Evolutionary conservation across 2,329 filamentous ascomycete species (phyloP).

Genomic region (Clarireedia hainanense): DNA sequence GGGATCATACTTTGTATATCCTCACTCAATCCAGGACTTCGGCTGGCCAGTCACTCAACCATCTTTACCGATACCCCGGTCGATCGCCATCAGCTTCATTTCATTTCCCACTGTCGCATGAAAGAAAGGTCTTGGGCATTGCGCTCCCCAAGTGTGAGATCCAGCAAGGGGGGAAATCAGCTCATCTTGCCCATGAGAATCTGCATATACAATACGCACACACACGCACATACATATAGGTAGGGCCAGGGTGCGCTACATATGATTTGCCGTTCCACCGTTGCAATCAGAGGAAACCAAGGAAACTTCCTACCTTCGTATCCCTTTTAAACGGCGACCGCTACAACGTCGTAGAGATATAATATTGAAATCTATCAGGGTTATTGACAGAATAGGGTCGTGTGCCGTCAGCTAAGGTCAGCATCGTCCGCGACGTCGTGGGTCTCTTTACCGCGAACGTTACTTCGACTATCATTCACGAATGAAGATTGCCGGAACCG

Average conservation of each 20-base stretch:
- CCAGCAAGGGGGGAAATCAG: neutral
- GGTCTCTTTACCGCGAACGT: slow-evolving; percentile 1
- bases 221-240: neutral
- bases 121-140: neutral
- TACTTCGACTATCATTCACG: neutral
- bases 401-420: slow-evolving; percentile 6
- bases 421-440: neutral
- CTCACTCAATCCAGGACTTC: neutral
- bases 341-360: slow-evolving; percentile 3
- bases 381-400: neutral
- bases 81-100: neutral
- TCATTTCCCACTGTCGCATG: neutral
- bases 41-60: neutral
- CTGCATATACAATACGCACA: neutral
- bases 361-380: slow-evolving; percentile 5
- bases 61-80: neutral
- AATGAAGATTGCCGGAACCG: slow-evolving; percentile 5
- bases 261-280: neutral
- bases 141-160: neutral
- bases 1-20: too few species aligned
- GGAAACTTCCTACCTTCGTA: neutral
- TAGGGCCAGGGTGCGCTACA: neutral
- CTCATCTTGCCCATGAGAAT: slow-evolving; percentile 3
- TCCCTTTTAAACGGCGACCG: neutral
- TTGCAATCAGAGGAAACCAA: neutral